Evolutionary conservation across 148 eudicot species (phyloP).

Genomic region (Polygonum aviculare): DNA sequence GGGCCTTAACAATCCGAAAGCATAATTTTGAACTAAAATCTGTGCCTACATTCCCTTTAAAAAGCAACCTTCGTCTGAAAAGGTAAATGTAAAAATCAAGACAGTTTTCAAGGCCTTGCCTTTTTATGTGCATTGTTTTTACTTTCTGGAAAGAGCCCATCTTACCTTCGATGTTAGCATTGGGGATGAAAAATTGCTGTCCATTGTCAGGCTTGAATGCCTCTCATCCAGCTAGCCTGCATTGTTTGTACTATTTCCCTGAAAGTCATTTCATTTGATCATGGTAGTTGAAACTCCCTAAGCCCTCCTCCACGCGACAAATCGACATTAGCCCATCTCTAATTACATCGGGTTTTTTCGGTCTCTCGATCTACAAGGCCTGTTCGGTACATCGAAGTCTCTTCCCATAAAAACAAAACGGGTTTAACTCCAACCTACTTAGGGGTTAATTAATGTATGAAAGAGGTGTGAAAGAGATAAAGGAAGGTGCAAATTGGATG

Average conservation of each 20-base stretch:
- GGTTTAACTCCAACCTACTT: background rate
- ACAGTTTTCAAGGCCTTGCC: background rate
- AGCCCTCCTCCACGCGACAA: conserved; percentile 1
- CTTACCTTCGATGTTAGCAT: background rate
- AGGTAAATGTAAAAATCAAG: background rate
- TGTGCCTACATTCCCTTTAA: background rate
- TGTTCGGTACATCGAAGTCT: too few species aligned
- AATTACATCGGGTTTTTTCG: too few species aligned
- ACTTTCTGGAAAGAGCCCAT: background rate
- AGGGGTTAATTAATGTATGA: background rate
- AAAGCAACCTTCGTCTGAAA: background rate
- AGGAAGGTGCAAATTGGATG: conserved; percentile 3
- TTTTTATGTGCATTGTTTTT: background rate
- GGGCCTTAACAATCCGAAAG: background rate
- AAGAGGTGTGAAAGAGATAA: background rate
- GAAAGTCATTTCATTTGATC: background rate
- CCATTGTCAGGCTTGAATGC: conserved; percentile 7
- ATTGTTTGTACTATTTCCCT: background rate
- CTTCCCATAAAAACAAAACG: too few species aligned
- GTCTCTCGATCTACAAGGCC: too few species aligned
- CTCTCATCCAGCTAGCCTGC: background rate
- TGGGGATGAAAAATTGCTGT: conserved; percentile 1
- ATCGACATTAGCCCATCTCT: background rate
- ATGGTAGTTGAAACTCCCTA: background rate
- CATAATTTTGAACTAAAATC: background rate